A percentile compares a stretch with the other conserved stretches of the same genome.
Conservation (phyloP, 202 grass and related monocot genomes). For the Dendrocalamus latiflorus region DNA sequence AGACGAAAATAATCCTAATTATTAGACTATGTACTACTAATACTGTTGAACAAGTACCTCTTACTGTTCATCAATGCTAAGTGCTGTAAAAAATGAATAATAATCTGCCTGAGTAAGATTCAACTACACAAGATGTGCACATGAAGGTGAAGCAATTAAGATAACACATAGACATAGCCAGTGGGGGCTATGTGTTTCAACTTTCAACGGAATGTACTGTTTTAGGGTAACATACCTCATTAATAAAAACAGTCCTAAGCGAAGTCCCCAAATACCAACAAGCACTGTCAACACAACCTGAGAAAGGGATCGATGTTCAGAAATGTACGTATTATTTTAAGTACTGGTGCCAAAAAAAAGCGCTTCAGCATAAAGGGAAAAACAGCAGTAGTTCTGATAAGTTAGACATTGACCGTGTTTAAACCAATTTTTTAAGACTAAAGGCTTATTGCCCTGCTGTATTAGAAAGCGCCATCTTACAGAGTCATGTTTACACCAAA, state of each 20-base stretch:
- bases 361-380: not conserved
- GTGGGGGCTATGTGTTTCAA: not conserved
- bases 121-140: not conserved
- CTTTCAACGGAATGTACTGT: not conserved
- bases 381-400: not conserved
- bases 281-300: conserved; percentile 79
- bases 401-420: not conserved
- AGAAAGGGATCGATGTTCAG: conserved; percentile 28
- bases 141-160: conserved; percentile 1
- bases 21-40: not conserved
- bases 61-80: not conserved
- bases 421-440: not conserved
- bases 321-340: not conserved
- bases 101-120: not conserved
- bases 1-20: not conserved
- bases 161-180: not conserved
- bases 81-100: not conserved
- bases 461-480: not conserved
- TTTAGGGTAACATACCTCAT: not conserved
- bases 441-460: not conserved
- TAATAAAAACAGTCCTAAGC: conserved; percentile 62
- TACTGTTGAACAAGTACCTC: not conserved
- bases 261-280: conserved; percentile 79
- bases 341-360: not conserved
- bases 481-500: not conserved